Evolutionary conservation across 352 stramenopile genomes (phyloP), one percentile per base, ranked within the genome.

Genomic region (Phytophthora cactorum): DNA sequence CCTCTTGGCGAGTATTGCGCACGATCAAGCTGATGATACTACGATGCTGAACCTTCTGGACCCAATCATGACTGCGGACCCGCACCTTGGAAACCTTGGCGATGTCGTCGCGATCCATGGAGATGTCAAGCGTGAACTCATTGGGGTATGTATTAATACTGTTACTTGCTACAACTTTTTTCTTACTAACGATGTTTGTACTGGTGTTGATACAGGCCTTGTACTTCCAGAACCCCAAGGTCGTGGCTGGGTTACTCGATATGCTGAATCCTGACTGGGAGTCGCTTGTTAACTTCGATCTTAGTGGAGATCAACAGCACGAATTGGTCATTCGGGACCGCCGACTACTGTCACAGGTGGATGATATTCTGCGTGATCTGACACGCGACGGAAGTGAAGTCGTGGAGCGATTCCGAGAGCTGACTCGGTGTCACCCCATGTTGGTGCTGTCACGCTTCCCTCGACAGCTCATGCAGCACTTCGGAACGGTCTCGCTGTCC

Each of bases 141-240:
- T 91, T 43, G 69, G 79, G 66, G 84, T 92, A 81, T 39, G 75
- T 64, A 41, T 22, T 22, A 22, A 22, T 22, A 22, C 22, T 1
- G 22, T 22, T 22, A 49, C 1, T 36, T 29, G 10, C 52, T 34
- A 27, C 22, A 22, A 25, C 32, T 5, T 9, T 39, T 12, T 62
- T 46, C 14, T 22, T 11, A 64, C 62, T 70, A 52, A 63, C 14
- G n/a, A 22, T 27, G 17, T 45, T 53, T 27, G 14, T 61, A 9
- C 22, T 53, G 36, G 17, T 74, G 6, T 53, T 59, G 32, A 17
- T 56, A 11, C 46, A 92, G 84, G 58, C 63, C 0, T 54, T 93
- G 41, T 91, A 93, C 52, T 89, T 90, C 47, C 66, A 80, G 22
- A 77, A 89, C n/a, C 85, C 85, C 29, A 72, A 80, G 28, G 43